Conservation (phyloP, 139 green algal species). For the Microglena sp. region DNA sequence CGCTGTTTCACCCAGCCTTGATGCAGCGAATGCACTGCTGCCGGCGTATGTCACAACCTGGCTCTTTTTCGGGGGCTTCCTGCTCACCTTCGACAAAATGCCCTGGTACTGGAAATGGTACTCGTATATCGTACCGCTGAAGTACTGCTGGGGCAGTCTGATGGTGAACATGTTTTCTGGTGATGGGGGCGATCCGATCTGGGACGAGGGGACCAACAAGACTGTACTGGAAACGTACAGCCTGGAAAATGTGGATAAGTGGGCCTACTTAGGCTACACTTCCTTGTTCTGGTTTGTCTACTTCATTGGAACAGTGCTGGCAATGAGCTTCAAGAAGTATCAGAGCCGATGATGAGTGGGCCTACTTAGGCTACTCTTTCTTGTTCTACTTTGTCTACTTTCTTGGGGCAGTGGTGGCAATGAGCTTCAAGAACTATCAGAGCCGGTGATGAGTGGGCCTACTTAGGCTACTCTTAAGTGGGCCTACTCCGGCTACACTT, state of each 20-base stretch:
- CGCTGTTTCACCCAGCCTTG: constrained; percentile 44
- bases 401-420: too few relatives aligned
- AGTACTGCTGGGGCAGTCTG: constrained; percentile 38
- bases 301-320: too few relatives aligned
- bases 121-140: constrained; percentile 29
- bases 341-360: too few relatives aligned
- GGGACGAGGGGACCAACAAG: too few relatives aligned
- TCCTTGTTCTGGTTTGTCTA: constrained; percentile 42
- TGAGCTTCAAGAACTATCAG: too few relatives aligned
- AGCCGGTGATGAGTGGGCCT: too few relatives aligned
- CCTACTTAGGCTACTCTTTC: too few relatives aligned
- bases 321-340: too few relatives aligned
- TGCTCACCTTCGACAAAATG: constrained; percentile 53
- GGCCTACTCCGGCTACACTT: constrained; percentile 48
- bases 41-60: constrained; percentile 46
- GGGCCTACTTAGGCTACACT: constrained; percentile 48
- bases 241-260: constrained; percentile 44
- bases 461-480: too few relatives aligned
- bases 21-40: constrained; percentile 68
- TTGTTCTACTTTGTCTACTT: too few relatives aligned
- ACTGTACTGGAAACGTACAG: too few relatives aligned
- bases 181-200: too few relatives aligned
- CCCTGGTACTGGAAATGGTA: constrained; percentile 43
- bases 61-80: constrained; percentile 56
- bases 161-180: constrained; percentile 66